These are phyloP conservation scores for Aspergillus ochraceoroseus DNA, from an alignment of 2,329 filamentous ascomycete species.

Conservation along the genomic window DNA sequence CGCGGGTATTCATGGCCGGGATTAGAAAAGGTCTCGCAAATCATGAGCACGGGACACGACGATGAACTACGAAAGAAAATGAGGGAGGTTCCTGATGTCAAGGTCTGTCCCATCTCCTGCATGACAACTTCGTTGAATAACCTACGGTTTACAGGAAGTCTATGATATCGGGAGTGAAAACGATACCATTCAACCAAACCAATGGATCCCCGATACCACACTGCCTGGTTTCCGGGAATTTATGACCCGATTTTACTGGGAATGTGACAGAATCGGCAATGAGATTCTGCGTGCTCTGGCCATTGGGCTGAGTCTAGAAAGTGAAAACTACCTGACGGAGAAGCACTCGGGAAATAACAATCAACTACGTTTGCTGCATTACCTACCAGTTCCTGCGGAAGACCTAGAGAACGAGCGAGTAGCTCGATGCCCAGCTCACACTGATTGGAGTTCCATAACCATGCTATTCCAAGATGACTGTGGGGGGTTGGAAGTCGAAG, in stretches of 20 bases:
- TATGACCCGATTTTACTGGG: slow-evolving; percentile 49
- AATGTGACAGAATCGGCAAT: slow-evolving; percentile 42
- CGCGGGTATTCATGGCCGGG: slow-evolving; percentile 55
- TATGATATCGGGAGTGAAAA: slow-evolving; percentile 51
- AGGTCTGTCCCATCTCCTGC: slow-evolving; percentile 37
- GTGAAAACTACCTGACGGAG: slow-evolving; percentile 44
- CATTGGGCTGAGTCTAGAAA: slow-evolving; percentile 45
- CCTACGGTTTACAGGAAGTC: slow-evolving; percentile 40
- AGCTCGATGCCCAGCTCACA: slow-evolving; percentile 51
- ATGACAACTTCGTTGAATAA: not conserved
- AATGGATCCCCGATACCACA: slow-evolving; percentile 47
- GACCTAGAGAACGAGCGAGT: slow-evolving; percentile 43
- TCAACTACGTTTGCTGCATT: slow-evolving; percentile 59
- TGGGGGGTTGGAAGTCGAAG: slow-evolving; percentile 51
- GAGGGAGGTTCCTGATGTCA: slow-evolving; percentile 49
- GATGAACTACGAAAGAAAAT: slow-evolving; percentile 42
- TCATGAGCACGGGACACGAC: slow-evolving; percentile 40
- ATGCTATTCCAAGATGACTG: slow-evolving; percentile 53
- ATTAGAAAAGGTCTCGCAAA: slow-evolving; percentile 51
- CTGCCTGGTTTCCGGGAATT: slow-evolving; percentile 48
- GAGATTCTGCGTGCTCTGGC: slow-evolving; percentile 48
- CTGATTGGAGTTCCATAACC: slow-evolving; percentile 53
- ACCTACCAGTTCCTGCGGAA: slow-evolving; percentile 47
- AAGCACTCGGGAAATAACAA: slow-evolving; percentile 55
- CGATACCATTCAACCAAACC: slow-evolving; percentile 45